These are phyloP conservation scores for Linum tenue DNA, from an alignment of 345 rosid genomes.

Conservation along the genomic window DNA sequence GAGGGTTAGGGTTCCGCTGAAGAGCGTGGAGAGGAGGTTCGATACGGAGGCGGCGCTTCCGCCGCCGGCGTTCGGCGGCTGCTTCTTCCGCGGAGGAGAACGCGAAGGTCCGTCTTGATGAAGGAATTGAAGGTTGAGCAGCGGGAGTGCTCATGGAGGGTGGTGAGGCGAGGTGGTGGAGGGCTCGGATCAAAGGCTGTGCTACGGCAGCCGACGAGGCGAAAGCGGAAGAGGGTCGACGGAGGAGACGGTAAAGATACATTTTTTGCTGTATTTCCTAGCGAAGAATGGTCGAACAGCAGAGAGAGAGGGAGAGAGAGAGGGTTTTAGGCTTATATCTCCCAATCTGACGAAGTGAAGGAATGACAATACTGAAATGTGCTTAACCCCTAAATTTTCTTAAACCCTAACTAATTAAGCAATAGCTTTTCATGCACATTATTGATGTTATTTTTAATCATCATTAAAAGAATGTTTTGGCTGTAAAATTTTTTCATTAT, in stretches of 20 bases:
- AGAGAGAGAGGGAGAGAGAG: background rate
- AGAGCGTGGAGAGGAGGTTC: slow-evolving; percentile 93
- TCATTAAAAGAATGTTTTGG: no score
- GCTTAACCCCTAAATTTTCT: no score
- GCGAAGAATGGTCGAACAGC: background rate
- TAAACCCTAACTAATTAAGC: no score
- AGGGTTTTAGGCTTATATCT: background rate
- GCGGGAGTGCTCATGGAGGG: slow-evolving; percentile 7
- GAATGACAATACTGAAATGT: no score
- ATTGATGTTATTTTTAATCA: no score
- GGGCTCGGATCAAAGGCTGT: slow-evolving; percentile 9
- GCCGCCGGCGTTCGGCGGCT: slow-evolving; percentile 84
- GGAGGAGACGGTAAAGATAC: slow-evolving; percentile 6
- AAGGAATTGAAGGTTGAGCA: background rate
- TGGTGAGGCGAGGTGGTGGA: slow-evolving; percentile 7
- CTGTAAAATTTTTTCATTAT: no score
- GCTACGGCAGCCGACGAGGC: slow-evolving; percentile 20
- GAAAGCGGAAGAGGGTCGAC: slow-evolving; percentile 9
- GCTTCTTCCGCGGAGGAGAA: slow-evolving; percentile 96
- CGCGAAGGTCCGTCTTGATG: slow-evolving; percentile 36
- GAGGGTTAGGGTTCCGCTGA: slow-evolving; percentile 48
- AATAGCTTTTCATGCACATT: no score
- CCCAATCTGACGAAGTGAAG: no score
- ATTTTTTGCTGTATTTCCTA: background rate
- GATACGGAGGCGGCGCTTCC: slow-evolving; percentile 82